phyloP scores from a whole-genome alignment of 345 rosid species.

The Heritiera littoralis region DNA sequence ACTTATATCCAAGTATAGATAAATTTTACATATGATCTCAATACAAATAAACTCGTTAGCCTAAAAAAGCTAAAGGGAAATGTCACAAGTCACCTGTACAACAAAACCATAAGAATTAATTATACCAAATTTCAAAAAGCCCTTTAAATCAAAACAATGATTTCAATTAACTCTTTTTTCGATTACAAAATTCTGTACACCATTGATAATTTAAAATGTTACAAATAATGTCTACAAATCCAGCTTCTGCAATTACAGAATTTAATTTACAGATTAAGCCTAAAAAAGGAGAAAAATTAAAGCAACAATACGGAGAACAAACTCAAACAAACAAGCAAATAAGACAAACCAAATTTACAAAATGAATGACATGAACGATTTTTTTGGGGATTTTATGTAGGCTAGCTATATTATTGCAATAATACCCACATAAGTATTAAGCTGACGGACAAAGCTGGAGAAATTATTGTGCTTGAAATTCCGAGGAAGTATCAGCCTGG shows the following conservation, averaged over 20 bases:
- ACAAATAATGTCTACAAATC: conserved; percentile 7
- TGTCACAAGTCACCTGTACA: no score
- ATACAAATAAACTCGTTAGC: neutral
- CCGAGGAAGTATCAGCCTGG: conserved; percentile 73
- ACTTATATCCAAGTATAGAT: conserved; percentile 14
- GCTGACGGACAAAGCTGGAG: conserved; percentile 97
- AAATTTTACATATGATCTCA: neutral
- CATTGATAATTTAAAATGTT: conserved; percentile 1
- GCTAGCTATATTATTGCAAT: conserved; percentile 37
- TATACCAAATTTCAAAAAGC: no score
- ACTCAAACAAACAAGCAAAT: conserved; percentile 18
- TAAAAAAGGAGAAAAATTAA: neutral
- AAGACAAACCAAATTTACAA: conserved; percentile 7
- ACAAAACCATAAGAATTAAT: no score
- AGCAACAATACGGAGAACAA: conserved; percentile 5
- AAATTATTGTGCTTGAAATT: conserved; percentile 96
- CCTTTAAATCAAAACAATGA: no score
- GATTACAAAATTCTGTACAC: conserved; percentile 22
- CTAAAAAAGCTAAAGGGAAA: no score
- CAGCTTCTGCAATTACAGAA: neutral
- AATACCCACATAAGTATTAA: conserved; percentile 93
- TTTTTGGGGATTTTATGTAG: conserved; percentile 7
- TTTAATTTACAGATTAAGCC: conserved; percentile 12
- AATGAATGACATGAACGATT: neutral
- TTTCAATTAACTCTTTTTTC: neutral